phyloP scores from a whole-genome alignment of 768 basidiomycete genomes.

The Pulveroboletus sp. region DNA sequence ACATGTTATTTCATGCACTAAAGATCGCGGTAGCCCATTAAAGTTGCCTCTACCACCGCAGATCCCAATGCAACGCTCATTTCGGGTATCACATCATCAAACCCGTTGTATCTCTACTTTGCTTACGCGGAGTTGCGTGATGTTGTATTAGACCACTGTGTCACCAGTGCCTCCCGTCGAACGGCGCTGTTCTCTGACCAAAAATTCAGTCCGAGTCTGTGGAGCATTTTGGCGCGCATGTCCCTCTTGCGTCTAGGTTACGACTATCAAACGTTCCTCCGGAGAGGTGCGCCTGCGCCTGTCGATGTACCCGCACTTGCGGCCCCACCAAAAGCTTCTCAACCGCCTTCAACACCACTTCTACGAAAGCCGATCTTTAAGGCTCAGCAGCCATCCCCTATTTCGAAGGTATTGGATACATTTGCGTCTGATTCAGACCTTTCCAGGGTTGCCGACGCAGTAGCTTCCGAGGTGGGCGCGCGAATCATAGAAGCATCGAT shows the following conservation, averaged over 20 bases:
- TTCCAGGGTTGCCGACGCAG: constrained; percentile 46
- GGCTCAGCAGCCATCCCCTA: constrained; percentile 42
- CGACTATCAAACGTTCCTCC: constrained; percentile 65
- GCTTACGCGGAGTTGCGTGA: constrained; percentile 61
- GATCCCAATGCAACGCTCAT: constrained; percentile 56
- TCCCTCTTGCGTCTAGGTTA: constrained; percentile 56
- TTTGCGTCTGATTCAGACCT: constrained; percentile 58
- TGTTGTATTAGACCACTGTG: constrained; percentile 41
- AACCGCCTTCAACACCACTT: constrained; percentile 34
- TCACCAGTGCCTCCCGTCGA: constrained; percentile 41
- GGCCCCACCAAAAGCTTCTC: constrained; percentile 23
- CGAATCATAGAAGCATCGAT: constrained; percentile 31
- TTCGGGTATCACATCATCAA: constrained; percentile 58
- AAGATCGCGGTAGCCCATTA: constrained; percentile 39
- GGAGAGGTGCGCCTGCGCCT: constrained; percentile 43
- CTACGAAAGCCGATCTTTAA: constrained; percentile 40
- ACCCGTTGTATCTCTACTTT: constrained; percentile 52
- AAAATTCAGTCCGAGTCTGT: constrained; percentile 58
- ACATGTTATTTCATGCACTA: background rate
- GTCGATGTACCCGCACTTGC: constrained; percentile 19
- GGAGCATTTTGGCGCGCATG: constrained; percentile 59
- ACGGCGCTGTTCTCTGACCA: constrained; percentile 64
- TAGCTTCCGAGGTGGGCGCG: constrained; percentile 32
- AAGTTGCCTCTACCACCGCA: constrained; percentile 40
- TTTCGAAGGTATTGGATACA: constrained; percentile 48